Conservation (phyloP, 148 eudicot genomes). For the Rhododendron mucronatum region DNA sequence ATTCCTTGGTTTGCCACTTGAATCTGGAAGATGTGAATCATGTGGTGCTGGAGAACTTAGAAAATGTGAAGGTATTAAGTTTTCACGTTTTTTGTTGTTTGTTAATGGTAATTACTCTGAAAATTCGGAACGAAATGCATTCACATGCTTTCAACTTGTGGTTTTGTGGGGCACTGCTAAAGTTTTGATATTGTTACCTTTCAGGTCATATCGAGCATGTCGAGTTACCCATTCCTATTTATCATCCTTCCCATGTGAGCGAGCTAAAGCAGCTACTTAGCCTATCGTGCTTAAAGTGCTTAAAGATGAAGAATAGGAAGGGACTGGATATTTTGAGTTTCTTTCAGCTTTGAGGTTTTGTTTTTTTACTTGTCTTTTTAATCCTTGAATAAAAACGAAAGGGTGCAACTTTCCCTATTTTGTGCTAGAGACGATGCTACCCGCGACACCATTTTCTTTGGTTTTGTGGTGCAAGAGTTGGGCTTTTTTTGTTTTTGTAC, state of each 20-base stretch:
- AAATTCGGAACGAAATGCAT: neutral
- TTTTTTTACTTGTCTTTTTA: neutral
- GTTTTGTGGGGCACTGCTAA: no score
- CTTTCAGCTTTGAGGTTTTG: no score
- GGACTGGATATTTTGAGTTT: no score
- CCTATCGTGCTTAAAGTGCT: no score
- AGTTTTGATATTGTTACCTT: no score
- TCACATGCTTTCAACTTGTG: no score
- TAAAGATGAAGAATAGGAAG: no score
- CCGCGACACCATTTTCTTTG: neutral
- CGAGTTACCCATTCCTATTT: no score
- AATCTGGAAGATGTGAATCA: conserved; percentile 20
- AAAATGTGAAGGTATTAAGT: conserved; percentile 11
- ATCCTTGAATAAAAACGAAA: neutral
- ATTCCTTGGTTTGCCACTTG: conserved; percentile 20
- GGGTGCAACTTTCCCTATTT: neutral
- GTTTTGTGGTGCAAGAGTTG: neutral
- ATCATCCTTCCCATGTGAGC: no score
- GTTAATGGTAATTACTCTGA: neutral
- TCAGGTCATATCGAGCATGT: no score
- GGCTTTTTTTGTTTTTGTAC: no score
- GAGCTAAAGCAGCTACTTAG: no score
- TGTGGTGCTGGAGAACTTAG: conserved; percentile 22
- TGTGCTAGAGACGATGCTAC: neutral
- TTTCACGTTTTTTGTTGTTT: neutral